Conservation (phyloP, 768 basidiomycete species). For the Xerocomus potaroensis region DNA sequence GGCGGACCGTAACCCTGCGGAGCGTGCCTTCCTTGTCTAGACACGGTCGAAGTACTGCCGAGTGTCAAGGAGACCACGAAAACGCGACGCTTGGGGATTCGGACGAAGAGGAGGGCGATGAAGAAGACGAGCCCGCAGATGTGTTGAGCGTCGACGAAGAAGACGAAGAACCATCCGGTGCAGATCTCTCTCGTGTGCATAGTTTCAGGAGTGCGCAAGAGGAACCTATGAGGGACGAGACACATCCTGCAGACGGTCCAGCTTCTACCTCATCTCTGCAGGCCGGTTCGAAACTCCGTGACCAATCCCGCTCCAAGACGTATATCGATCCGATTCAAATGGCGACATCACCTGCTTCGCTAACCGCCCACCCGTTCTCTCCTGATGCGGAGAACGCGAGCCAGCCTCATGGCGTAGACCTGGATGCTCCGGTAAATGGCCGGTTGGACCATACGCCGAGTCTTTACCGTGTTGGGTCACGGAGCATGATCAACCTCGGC, state of each 20-base stretch:
- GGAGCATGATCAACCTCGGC: constrained; percentile 58
- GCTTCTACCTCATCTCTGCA: constrained; percentile 2
- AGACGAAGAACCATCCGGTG: constrained; percentile 26
- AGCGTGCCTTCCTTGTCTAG: constrained; percentile 54
- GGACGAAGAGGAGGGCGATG: constrained; percentile 34
- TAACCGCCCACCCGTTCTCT: constrained; percentile 15
- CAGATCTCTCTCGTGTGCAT: constrained; percentile 11
- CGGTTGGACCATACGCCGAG: constrained; percentile 32
- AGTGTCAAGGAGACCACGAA: constrained; percentile 21
- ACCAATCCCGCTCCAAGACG: constrained; percentile 7
- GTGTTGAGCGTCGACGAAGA: constrained; percentile 36
- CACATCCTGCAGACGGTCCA: neutral
- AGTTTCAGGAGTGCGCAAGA: constrained; percentile 10
- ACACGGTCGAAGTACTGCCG: constrained; percentile 28
- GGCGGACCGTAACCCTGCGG: constrained; percentile 34
- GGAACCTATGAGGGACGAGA: constrained; percentile 2
- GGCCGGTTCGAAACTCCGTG: neutral
- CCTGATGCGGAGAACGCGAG: constrained; percentile 5
- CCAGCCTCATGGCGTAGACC: neutral
- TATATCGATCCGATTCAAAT: constrained; percentile 3
- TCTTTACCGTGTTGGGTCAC: constrained; percentile 57
- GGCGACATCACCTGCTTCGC: constrained; percentile 7
- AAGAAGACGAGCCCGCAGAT: constrained; percentile 32
- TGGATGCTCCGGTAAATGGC: constrained; percentile 5
- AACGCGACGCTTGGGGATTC: constrained; percentile 22